A percentile compares a stretch with the other conserved stretches of the same genome.
Evolutionary conservation across 2,329 filamentous ascomycete species (phyloP).

Genomic region (Penicillium griseofulvum): DNA sequence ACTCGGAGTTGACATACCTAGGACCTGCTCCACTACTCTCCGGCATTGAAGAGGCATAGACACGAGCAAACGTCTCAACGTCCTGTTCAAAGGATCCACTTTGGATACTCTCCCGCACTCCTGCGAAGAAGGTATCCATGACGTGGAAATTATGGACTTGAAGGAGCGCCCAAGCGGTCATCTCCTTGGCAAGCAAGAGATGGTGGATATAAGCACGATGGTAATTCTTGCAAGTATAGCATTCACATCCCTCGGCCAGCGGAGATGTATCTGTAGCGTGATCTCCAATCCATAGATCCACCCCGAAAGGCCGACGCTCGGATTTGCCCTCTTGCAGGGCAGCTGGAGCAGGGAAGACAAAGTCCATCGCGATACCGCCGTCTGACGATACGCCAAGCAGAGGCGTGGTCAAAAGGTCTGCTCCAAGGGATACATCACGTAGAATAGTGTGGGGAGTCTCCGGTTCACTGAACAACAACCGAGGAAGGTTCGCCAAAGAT

Average conservation of each 20-base stretch:
- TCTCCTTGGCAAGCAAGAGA: constrained; percentile 84
- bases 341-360: constrained; percentile 62
- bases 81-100: constrained; percentile 56
- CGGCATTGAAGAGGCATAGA: constrained; percentile 71
- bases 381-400: constrained; percentile 76
- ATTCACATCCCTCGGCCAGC: constrained; percentile 64
- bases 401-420: constrained; percentile 75
- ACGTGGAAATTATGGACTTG: constrained; percentile 87
- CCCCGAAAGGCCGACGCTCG: constrained; percentile 57
- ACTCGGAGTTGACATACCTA: constrained; percentile 44
- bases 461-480: constrained; percentile 70
- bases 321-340: constrained; percentile 7
- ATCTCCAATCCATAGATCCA: constrained; percentile 69
- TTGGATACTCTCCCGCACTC: constrained; percentile 64
- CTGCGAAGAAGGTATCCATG: constrained; percentile 69
- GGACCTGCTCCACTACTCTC: constrained; percentile 74
- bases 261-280: constrained; percentile 64
- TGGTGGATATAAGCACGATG: constrained; percentile 87
- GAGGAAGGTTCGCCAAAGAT: constrained; percentile 62
- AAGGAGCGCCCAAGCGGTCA: constrained; percentile 91
- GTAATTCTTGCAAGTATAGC: constrained; percentile 80
- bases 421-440: constrained; percentile 69
- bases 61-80: constrained; percentile 58
- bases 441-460: constrained; percentile 73
- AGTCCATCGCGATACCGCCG: constrained; percentile 78